Conservation (phyloP, 1,284 basidiomycete genomes). For the Chiua sp. region DNA sequence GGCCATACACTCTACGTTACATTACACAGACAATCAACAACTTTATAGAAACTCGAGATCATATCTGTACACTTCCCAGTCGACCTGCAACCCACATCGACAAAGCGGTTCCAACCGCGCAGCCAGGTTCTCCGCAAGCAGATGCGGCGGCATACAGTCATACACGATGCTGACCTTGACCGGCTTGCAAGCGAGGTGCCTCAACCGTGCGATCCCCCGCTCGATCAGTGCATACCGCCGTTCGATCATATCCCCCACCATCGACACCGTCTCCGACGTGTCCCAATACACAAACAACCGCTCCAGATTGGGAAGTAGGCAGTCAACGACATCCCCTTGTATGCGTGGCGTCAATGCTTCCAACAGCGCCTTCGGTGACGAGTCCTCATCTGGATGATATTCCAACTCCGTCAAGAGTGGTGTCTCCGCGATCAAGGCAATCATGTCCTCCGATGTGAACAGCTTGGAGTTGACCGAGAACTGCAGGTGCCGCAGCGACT, state of each 20-base stretch:
- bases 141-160: constrained; percentile 20
- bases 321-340: constrained; percentile 13
- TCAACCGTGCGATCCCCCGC: constrained; percentile 22
- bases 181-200: constrained; percentile 29
- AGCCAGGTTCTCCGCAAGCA: constrained; percentile 24
- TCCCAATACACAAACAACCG: constrained; percentile 31
- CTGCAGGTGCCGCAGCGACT: constrained; percentile 19
- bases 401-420: constrained; percentile 28
- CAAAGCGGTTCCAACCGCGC: constrained; percentile 25
- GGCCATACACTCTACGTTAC: too few species aligned
- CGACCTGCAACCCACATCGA: constrained; percentile 24
- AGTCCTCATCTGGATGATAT: constrained; percentile 32
- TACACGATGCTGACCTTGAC: constrained; percentile 17
- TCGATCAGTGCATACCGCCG: constrained; percentile 21
- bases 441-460: constrained; percentile 27
- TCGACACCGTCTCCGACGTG: constrained; percentile 28
- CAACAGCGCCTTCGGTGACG: constrained; percentile 24
- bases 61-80: constrained; percentile 29
- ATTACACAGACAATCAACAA: too few species aligned
- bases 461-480: constrained; percentile 25
- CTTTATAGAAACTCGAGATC: constrained; percentile 31
- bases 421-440: constrained; percentile 22
- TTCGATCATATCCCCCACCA: constrained; percentile 34
- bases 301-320: constrained; percentile 28
- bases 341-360: constrained; percentile 26